Conservation (phyloP, 768 basidiomycete genomes). For the Royoungia palumana region DNA sequence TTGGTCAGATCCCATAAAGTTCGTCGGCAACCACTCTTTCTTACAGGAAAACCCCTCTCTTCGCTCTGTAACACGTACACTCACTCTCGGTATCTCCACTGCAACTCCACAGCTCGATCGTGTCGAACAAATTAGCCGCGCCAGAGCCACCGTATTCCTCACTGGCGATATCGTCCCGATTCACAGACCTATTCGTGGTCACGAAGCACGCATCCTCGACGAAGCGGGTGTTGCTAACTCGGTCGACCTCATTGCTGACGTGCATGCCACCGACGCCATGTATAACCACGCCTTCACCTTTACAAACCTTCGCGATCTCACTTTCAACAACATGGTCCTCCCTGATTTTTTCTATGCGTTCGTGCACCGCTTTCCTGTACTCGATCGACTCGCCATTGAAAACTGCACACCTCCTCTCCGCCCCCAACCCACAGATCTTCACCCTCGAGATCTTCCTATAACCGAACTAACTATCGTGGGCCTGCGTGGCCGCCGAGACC, state of each 20-base stretch:
- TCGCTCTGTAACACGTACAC: conserved; percentile 14
- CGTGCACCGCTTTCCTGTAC: conserved; percentile 36
- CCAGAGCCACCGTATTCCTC: conserved; percentile 21
- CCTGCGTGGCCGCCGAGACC: conserved; percentile 29
- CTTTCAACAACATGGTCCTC: conserved; percentile 37
- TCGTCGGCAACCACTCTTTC: conserved; percentile 23
- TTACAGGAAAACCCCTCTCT: conserved; percentile 9
- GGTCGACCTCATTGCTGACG: conserved; percentile 23
- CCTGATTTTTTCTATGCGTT: conserved; percentile 33
- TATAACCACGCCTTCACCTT: conserved; percentile 27
- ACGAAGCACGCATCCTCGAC: conserved; percentile 27
- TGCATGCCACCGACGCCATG: conserved; percentile 14
- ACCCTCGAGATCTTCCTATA: conserved; percentile 40
- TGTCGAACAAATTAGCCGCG: conserved; percentile 29
- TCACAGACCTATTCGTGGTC: conserved; percentile 15
- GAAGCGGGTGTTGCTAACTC: conserved; percentile 15
- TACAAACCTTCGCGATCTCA: conserved; percentile 35
- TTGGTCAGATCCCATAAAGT: conserved; percentile 31
- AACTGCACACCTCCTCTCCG: conserved; percentile 33
- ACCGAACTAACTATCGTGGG: conserved; percentile 41
- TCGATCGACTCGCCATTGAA: conserved; percentile 40
- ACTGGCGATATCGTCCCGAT: conserved; percentile 14
- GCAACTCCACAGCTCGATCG: conserved; percentile 13
- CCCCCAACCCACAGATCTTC: conserved; percentile 14
- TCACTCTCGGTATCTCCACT: conserved; percentile 29